Base-by-base conservation (phyloP, 495 filamentous ascomycete species). In the Neurospora sp. region DNA sequence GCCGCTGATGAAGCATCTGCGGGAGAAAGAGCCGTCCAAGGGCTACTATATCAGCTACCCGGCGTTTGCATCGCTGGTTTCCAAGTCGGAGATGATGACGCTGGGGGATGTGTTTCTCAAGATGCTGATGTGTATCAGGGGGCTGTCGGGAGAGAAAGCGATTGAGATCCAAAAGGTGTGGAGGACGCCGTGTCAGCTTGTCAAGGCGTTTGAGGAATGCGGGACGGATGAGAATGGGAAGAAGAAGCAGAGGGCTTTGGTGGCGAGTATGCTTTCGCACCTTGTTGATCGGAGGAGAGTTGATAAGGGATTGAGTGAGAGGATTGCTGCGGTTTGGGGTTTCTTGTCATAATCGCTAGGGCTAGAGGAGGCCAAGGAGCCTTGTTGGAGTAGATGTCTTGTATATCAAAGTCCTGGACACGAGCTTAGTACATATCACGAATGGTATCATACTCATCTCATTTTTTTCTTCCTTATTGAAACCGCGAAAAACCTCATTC, bases 41-140 rank as follows among this genome's bases (percentile, higher is more conserved):
- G 85, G 85, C 5, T 90, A 91, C 75, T 84, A 92, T 71, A 89
- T 94, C 69, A 92, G 88, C 39, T 94, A 93, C 75, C 78, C 88
- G 2, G 90, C 91, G 5, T 95, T 95, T 76, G 88, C 90, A 0
- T 86, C 88, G 1, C 79, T 96, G 20, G 88, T 88, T 0, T 92
- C 90, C 0, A 96, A 96, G 80, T 93, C 91, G 0, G 91, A 92
- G 39, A 85, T 85, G 54, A 85, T 93, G 62, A 91, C 91, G 4
- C 84, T 95, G 27, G 85, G 92, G 46, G 93, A 96, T 74, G 78
- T 95, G 0, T 95, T 87, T 77, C 78, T 96, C 31, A 95, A 95
- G 80, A 95, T 96, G 92, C 83, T 96, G 70, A 95, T 96, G 93
- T 93, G 91, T 76, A 92, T 89, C 11, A 86, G 87, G 35, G 91